These are phyloP conservation scores for Prunella vulgaris DNA, from an alignment of 257 asterid genomes.

Conservation along the genomic window DNA sequence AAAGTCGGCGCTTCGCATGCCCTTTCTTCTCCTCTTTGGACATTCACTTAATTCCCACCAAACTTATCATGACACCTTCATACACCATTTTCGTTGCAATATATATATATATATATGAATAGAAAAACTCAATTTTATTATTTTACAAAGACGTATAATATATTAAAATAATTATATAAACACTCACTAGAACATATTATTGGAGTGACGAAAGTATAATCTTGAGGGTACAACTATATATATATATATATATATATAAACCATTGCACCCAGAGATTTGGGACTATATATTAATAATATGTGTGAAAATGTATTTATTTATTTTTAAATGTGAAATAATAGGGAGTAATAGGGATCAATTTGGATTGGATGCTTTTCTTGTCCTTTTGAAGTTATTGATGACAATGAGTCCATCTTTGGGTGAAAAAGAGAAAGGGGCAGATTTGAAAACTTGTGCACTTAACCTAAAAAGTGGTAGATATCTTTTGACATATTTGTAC, in stretches of 20 bases:
- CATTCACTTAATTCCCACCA: constrained; percentile 2
- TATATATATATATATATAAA: no score
- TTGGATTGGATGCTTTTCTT: constrained; percentile 60
- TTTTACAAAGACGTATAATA: no score
- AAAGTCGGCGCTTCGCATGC: constrained; percentile 23
- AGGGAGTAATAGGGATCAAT: constrained; percentile 24
- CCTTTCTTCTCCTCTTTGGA: constrained; percentile 10
- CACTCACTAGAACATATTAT: no score
- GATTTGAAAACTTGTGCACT: constrained; percentile 25
- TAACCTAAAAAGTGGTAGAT: constrained; percentile 2
- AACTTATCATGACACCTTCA: not conserved
- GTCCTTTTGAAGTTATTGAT: constrained; percentile 31
- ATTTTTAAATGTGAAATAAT: no score
- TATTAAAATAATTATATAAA: no score
- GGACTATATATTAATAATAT: no score
- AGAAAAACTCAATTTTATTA: no score
- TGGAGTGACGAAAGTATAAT: not conserved
- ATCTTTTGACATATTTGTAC: constrained; percentile 21
- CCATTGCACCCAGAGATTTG: no score
- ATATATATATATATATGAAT: no score
- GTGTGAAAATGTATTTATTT: no score
- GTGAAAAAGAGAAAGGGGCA: not conserved
- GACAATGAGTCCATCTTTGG: constrained; percentile 28
- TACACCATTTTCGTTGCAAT: not conserved
- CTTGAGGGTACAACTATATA: not conserved